Evolutionary conservation across 2,329 filamentous ascomycete genomes (phyloP).

Genomic region (Erysiphe pulchra): DNA sequence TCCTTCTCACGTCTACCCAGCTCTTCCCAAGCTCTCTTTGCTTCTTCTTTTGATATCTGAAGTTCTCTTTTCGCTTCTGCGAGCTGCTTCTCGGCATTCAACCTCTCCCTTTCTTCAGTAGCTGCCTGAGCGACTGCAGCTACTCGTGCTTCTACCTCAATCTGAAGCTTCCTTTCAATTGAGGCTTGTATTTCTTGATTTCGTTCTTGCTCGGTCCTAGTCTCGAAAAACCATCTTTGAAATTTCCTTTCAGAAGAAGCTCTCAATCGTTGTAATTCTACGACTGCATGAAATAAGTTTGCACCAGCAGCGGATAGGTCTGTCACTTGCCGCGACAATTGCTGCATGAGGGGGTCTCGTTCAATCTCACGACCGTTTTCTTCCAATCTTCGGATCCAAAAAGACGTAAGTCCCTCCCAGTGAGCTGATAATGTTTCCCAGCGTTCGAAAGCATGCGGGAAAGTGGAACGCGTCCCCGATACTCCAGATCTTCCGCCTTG

Average conservation of each 20-base stretch:
- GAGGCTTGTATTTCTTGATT: constrained; percentile 60
- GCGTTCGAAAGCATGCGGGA: constrained; percentile 89
- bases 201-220: constrained; percentile 64
- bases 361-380: constrained; percentile 67
- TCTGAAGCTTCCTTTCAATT: constrained; percentile 47
- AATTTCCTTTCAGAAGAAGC: constrained; percentile 95
- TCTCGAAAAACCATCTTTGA: constrained; percentile 96
- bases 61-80: constrained; percentile 80
- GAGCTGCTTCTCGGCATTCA: constrained; percentile 50
- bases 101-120: constrained; percentile 40
- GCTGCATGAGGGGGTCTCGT: constrained; percentile 58
- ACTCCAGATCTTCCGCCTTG: no score
- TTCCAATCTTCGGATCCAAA: constrained; percentile 86
- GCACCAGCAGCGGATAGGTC: constrained; percentile 93
- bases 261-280: constrained; percentile 77
- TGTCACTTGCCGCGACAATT: constrained; percentile 80
- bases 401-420: constrained; percentile 92
- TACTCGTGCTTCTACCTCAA: constrained; percentile 43
- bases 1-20: constrained; percentile 79
- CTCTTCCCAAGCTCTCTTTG: constrained; percentile 88
- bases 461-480: constrained; percentile 32
- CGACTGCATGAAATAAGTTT: constrained; percentile 91
- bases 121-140: constrained; percentile 41
- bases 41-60: constrained; percentile 86
- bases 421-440: constrained; percentile 95